These are phyloP conservation scores for Candida sithepensis DNA, from an alignment of 805 yeast genomes.

Conservation along the genomic window DNA sequence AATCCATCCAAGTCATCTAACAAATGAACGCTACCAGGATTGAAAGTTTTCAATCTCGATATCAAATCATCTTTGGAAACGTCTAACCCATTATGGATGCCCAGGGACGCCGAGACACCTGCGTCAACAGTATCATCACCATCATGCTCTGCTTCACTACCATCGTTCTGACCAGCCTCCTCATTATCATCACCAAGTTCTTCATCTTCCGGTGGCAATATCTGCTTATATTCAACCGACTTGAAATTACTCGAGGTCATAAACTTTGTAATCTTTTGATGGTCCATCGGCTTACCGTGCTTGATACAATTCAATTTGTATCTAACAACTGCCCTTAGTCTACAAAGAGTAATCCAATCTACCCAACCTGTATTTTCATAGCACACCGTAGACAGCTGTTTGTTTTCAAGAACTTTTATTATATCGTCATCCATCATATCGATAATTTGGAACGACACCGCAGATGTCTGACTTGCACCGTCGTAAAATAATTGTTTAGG, in stretches of 20 bases:
- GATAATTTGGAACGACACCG: constrained; percentile 74
- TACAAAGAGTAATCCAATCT: constrained; percentile 54
- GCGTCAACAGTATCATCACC: constrained; percentile 11
- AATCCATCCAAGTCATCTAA: constrained; percentile 25
- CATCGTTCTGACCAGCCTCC: constrained; percentile 8
- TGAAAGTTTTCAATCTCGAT: constrained; percentile 34
- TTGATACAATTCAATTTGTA: constrained; percentile 65
- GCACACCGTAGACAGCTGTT: constrained; percentile 36
- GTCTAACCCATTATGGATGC: not conserved
- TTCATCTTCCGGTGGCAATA: constrained; percentile 26
- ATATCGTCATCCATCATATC: constrained; percentile 71
- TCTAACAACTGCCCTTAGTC: constrained; percentile 64
- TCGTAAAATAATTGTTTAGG: constrained; percentile 60
- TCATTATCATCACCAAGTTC: constrained; percentile 22
- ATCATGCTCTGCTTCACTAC: constrained; percentile 20
- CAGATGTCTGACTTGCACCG: constrained; percentile 65
- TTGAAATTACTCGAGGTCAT: constrained; percentile 31
- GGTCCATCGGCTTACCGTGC: constrained; percentile 45
- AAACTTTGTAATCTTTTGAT: constrained; percentile 40
- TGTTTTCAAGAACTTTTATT: constrained; percentile 34
- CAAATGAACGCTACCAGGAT: constrained; percentile 31
- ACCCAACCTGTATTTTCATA: constrained; percentile 82
- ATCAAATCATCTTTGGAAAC: constrained; percentile 31
- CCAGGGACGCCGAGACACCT: constrained; percentile 7
- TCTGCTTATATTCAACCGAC: constrained; percentile 24